Evolutionary conservation across 176 grass and related monocot genomes (phyloP).

Genomic region (Dendrocalamus sinicus): DNA sequence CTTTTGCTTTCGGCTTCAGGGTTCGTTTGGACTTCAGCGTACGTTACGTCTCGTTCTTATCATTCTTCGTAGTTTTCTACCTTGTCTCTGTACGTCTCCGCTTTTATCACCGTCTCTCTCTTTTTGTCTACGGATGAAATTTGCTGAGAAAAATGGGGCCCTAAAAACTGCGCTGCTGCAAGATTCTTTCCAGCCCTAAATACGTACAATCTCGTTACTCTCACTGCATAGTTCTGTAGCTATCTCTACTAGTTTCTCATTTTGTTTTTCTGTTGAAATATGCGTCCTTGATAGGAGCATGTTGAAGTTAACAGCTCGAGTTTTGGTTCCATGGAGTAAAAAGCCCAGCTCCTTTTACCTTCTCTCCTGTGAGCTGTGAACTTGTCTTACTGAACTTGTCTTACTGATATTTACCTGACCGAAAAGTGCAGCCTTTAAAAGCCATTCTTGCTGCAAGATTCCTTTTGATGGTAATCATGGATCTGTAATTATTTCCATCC

Average conservation of each 20-base stretch:
- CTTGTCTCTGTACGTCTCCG: background rate
- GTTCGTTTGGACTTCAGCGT: background rate
- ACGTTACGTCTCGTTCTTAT: conserved; percentile 19
- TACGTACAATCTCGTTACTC: conserved; percentile 1
- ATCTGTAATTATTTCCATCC: conserved; percentile 34
- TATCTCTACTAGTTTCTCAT: background rate
- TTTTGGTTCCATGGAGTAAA: conserved; percentile 14
- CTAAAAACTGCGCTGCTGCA: conserved; percentile 30
- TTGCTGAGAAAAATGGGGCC: conserved; percentile 3
- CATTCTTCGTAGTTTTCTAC: conserved; percentile 19
- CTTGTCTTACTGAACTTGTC: conserved; percentile 25
- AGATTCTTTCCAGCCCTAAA: conserved; percentile 31
- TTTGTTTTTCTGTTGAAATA: background rate
- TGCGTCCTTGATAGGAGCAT: conserved; percentile 5
- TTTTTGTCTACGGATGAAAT: background rate
- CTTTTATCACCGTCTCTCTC: conserved; percentile 22
- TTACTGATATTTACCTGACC: conserved; percentile 15
- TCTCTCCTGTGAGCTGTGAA: conserved; percentile 41
- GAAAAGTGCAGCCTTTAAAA: conserved; percentile 46
- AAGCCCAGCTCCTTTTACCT: conserved; percentile 28
- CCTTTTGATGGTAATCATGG: conserved; percentile 58
- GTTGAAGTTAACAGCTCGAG: conserved; percentile 23
- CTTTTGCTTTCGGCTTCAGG: conserved; percentile 44
- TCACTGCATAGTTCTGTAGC: conserved; percentile 33
- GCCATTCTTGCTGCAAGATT: conserved; percentile 51